Evolutionary conservation across 257 asterid species (phyloP), one percentile per base, ranked within the genome.

Genomic region (Echites panduratus): DNA sequence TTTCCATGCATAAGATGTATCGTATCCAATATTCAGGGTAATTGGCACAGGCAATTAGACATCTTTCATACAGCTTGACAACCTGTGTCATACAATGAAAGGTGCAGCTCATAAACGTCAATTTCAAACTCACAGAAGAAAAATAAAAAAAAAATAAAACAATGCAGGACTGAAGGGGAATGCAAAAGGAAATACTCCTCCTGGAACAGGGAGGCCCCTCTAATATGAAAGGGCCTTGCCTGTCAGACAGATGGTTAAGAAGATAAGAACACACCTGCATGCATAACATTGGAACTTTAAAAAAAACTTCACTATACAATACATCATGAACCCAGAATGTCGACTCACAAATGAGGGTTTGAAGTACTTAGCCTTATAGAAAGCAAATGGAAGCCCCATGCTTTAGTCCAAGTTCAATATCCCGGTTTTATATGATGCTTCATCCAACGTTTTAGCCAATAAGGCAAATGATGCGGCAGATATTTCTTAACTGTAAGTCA

Each of bases 251-350:
- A 95, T 88, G 95, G 89, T 95, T 91, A 95, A 92, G 98, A 88
- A 90, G 97, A 87, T 85, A 91, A 95, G 91, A 83, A 87, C 88
- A 88, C 90, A 92, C 99, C 99, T 95, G 99, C 99, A 92, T 92
- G 89, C 89, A 89, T 95, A 95, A 90, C 95, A 89, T 90, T 84
- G 82, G 87, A 85, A 89, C 84, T 92, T 89, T 79, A 90, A 92
- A 85, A 40, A 35, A 54, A 11, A 86, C 83, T 77, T 81, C 79
- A 82, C 73, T 84, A 75, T 74, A 88, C 85, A 80, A 85, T 83
- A 84, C 83, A 86, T 83, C 88, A 87, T 81, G 93, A 91, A 95
- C 96, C 98, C 89, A 89, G 95, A 87, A 91, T 79, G 80, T 89
- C 82, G 91, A 95, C 96, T 90, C 98, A 88, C 88, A 95, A 90